Evolutionary conservation across 305 asterid genomes (phyloP), one percentile per base, ranked within the genome.

Genomic region (Fraxinus nigra): DNA sequence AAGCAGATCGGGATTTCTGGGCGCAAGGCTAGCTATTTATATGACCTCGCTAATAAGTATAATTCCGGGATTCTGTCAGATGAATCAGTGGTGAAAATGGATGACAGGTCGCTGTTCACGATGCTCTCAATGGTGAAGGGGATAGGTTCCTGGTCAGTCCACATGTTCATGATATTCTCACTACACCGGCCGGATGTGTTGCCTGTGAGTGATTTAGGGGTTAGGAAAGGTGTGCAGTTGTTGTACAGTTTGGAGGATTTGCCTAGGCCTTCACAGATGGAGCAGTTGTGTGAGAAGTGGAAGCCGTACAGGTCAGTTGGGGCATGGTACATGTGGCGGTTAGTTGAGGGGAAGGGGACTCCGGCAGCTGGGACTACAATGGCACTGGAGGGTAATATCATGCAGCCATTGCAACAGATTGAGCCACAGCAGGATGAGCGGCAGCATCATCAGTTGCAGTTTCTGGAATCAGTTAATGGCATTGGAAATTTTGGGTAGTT

Each of bases 81-180:
- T 82, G 97, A 93, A 0, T 81, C 87, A 2, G 93, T 96, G 34
- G 95, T 96, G 72, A 93, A 91, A 85, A 94, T 96, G 99, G 99
- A 96, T 46, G 99, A 96, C 77, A 92, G 92, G 87, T 92, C 97
- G 7, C 81, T 96, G 87, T 94, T 92, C 87, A 92, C 97, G 0
- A 93, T 94, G 98, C 93, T 96, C 11, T 91, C 98, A 1, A 96
- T 94, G 98, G 99, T 96, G 80, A 96, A 96, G 84, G 99, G 99
- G 35, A 96, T 96, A 63, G 99, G 99, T 40, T 90, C 98, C 0
- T 96, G 99, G 99, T 94, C 98, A 7, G 99, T 96, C 33, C 98
- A 96, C 76, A 96, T 96, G 99, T 96, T 96, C 80, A 96, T 96
- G 99, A 92, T 96, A 20, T 96, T 92, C 82, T 94, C 98, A 2